Percentiles rank a stretch among this genome's conserved stretches.
Evolutionary conservation across 768 basidiomycete species (phyloP).

Genomic region (Leccinum aurantiacum): DNA sequence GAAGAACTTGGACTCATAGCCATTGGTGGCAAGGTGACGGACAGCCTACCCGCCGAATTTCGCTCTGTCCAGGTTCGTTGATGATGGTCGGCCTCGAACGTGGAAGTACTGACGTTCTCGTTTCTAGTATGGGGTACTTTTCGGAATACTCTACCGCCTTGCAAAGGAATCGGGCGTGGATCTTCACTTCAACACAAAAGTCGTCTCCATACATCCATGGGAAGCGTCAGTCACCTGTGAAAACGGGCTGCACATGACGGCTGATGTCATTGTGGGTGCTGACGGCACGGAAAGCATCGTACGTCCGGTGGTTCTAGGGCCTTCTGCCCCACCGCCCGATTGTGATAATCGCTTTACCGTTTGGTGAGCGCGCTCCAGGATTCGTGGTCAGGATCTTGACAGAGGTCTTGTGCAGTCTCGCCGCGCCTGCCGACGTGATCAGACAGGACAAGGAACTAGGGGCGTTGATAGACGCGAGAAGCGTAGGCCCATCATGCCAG

Average conservation of each 20-base stretch:
- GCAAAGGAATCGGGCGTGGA: constrained; percentile 47
- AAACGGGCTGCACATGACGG: constrained; percentile 41
- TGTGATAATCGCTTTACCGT: constrained; percentile 16
- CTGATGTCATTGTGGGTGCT: constrained; percentile 59
- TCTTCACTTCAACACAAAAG: constrained; percentile 42
- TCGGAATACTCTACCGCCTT: constrained; percentile 46
- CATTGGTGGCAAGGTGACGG: constrained; percentile 44
- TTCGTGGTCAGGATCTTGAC: not conserved
- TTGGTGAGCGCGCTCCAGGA: constrained; percentile 7
- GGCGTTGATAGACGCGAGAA: constrained; percentile 5
- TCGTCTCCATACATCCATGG: constrained; percentile 37
- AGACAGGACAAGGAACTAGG: constrained; percentile 22
- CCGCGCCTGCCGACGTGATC: constrained; percentile 16
- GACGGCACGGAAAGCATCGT: constrained; percentile 55
- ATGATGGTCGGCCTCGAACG: not conserved
- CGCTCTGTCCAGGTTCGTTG: constrained; percentile 44
- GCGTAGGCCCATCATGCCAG: constrained; percentile 6
- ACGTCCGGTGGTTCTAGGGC: constrained; percentile 33
- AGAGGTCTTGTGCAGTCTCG: constrained; percentile 7
- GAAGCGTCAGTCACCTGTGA: constrained; percentile 32
- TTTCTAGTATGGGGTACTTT: constrained; percentile 51
- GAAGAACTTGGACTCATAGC: constrained; percentile 44
- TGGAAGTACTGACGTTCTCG: not conserved
- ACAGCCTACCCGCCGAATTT: constrained; percentile 46
- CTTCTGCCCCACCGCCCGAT: constrained; percentile 7